phyloP scores from a whole-genome alignment of 2,329 filamentous ascomycete genomes.

The Claviceps purpurea region DNA sequence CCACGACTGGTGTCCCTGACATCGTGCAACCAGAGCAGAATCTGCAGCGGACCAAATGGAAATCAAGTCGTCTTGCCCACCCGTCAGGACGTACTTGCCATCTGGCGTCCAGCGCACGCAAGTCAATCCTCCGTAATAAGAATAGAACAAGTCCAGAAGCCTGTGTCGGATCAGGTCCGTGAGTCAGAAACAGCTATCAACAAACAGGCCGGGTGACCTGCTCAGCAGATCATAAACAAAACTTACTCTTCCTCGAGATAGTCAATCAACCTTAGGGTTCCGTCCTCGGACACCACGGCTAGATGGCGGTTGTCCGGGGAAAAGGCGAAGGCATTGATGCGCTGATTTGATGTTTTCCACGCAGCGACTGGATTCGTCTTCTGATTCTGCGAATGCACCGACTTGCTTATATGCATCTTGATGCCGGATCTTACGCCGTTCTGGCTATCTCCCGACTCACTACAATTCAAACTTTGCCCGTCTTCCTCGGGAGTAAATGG shows the following conservation, averaged over 20 bases:
- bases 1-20: slow-evolving; percentile 92
- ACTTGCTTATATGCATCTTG: slow-evolving; percentile 67
- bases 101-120: slow-evolving; percentile 98
- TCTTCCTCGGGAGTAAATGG: slow-evolving; percentile 61
- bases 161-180: slow-evolving; percentile 26
- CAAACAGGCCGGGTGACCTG: not conserved
- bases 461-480: slow-evolving; percentile 52
- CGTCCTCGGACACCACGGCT: slow-evolving; percentile 84
- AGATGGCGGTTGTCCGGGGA: slow-evolving; percentile 80
- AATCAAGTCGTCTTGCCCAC: slow-evolving; percentile 89
- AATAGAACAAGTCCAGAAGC: slow-evolving; percentile 73
- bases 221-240: too few relatives aligned
- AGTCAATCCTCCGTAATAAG: slow-evolving; percentile 85
- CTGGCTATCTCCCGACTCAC: slow-evolving; percentile 22
- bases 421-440: slow-evolving; percentile 22
- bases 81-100: slow-evolving; percentile 87
- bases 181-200: slow-evolving; percentile 2
- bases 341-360: slow-evolving; percentile 86
- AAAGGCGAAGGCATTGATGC: slow-evolving; percentile 83
- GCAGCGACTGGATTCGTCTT: slow-evolving; percentile 83
- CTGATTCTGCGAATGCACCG: slow-evolving; percentile 85
- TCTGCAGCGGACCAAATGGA: slow-evolving; percentile 91
- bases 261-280: slow-evolving; percentile 78
- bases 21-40: slow-evolving; percentile 72
- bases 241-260: slow-evolving; percentile 78